These are phyloP conservation scores for Leccinum fallax DNA, from an alignment of 1,284 basidiomycete genomes.

Conservation along the genomic window DNA sequence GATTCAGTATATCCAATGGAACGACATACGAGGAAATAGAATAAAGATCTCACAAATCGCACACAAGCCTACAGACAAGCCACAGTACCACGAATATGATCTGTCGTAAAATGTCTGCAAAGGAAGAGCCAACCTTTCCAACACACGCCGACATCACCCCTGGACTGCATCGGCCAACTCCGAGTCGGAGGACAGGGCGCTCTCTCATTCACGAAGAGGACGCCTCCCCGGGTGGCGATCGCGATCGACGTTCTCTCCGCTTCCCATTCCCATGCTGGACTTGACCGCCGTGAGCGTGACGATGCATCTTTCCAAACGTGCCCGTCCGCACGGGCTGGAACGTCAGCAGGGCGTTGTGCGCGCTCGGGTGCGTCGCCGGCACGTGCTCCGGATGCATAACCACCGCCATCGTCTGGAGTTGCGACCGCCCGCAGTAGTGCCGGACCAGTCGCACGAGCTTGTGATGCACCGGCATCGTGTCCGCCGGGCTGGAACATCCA, in stretches of 20 bases:
- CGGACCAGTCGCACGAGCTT: slow-evolving; percentile 34
- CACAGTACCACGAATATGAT: too few relatives aligned
- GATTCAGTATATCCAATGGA: too few relatives aligned
- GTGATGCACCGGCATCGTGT: slow-evolving; percentile 29
- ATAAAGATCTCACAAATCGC: too few relatives aligned
- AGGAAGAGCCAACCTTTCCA: too few relatives aligned
- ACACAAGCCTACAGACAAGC: too few relatives aligned
- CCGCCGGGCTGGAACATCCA: slow-evolving; percentile 48
- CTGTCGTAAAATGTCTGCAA: too few relatives aligned
- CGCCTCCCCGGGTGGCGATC: neutral
- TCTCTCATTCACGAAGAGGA: neutral
- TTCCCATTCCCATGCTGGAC: neutral
- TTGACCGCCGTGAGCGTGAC: neutral
- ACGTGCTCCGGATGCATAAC: slow-evolving; percentile 35
- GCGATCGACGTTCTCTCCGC: neutral
- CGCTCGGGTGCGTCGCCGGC: slow-evolving; percentile 43
- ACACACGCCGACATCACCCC: too few relatives aligned
- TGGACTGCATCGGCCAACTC: too few relatives aligned
- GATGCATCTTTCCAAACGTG: slow-evolving; percentile 15
- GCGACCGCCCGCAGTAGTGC: slow-evolving; percentile 18
- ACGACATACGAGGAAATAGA: too few relatives aligned
- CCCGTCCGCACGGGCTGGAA: slow-evolving; percentile 19
- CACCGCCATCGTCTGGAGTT: slow-evolving; percentile 14
- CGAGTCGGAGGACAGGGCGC: neutral
- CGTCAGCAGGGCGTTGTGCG: slow-evolving; percentile 36